Evolutionary conservation across 208 protist genomes (phyloP).

Genomic region (Strigomonas culicis): DNA sequence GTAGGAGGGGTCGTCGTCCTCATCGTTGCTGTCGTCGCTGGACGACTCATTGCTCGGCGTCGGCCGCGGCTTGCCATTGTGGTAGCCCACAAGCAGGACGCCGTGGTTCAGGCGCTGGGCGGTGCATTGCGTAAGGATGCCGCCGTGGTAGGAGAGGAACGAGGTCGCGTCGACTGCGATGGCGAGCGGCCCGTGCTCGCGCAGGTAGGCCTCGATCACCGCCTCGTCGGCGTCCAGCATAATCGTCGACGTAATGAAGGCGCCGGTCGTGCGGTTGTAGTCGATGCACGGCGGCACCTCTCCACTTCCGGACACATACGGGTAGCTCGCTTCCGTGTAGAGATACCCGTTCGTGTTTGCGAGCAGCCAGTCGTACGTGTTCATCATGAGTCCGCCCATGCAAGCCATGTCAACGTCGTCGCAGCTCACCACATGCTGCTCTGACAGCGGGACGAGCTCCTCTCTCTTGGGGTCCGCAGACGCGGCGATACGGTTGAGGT

Average conservation of each 20-base stretch:
- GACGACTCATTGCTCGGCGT: no score
- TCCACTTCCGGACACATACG: slow-evolving; percentile 71
- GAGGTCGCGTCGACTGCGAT: slow-evolving; percentile 90
- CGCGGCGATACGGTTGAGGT: slow-evolving; percentile 21
- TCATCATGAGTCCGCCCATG: slow-evolving; percentile 89
- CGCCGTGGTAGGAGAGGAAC: slow-evolving; percentile 74
- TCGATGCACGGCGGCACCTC: slow-evolving; percentile 33
- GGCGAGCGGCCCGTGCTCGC: slow-evolving; percentile 73
- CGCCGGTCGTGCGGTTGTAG: slow-evolving; percentile 38
- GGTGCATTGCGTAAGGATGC: slow-evolving; percentile 70
- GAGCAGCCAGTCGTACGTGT: slow-evolving; percentile 83
- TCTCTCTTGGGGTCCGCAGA: no score
- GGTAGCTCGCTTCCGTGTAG: slow-evolving; percentile 79
- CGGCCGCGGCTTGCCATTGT: slow-evolving; percentile 47
- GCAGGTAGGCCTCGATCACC: slow-evolving; percentile 66
- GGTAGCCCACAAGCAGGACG: slow-evolving; percentile 85
- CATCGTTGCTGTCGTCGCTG: no score
- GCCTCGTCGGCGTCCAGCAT: slow-evolving; percentile 71
- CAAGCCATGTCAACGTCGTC: slow-evolving; percentile 79
- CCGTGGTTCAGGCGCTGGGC: slow-evolving; percentile 77
- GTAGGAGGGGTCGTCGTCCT: no score
- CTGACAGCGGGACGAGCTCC: slow-evolving; percentile 71
- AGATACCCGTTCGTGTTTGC: slow-evolving; percentile 55
- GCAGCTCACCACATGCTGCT: slow-evolving; percentile 95
- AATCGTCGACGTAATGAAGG: slow-evolving; percentile 60